Evolutionary conservation across 352 stramenopile genomes (phyloP).

Genomic region (Pythium aquatile): DNA sequence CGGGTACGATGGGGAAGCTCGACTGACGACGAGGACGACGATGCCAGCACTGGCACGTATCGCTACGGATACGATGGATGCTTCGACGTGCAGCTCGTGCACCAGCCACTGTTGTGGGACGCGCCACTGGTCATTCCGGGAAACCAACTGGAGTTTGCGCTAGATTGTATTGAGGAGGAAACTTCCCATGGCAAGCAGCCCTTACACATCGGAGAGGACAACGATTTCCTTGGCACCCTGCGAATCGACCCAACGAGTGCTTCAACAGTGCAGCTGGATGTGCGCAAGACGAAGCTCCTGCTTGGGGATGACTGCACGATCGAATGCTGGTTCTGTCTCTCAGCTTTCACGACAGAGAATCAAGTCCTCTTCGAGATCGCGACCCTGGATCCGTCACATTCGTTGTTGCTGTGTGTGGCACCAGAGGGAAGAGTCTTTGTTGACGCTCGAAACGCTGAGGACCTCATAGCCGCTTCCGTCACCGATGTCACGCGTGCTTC

Average conservation of each 20-base stretch:
- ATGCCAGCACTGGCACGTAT: slow-evolving; percentile 38
- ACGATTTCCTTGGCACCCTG: slow-evolving; percentile 39
- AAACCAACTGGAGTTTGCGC: slow-evolving; percentile 35
- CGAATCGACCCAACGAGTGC: slow-evolving; percentile 10
- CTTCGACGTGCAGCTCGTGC: slow-evolving; percentile 57
- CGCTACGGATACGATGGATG: slow-evolving; percentile 56
- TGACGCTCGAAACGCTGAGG: neutral
- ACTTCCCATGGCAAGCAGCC: neutral
- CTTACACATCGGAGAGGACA: slow-evolving; percentile 21
- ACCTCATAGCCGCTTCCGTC: neutral
- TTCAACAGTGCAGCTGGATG: slow-evolving; percentile 8
- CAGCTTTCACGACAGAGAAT: slow-evolving; percentile 21
- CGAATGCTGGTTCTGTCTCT: slow-evolving; percentile 48
- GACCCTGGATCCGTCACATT: slow-evolving; percentile 16
- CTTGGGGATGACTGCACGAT: slow-evolving; percentile 44
- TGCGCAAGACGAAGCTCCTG: slow-evolving; percentile 23
- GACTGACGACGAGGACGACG: neutral
- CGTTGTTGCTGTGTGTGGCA: neutral
- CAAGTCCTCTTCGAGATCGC: slow-evolving; percentile 10
- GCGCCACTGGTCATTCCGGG: slow-evolving; percentile 49
- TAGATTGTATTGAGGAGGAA: slow-evolving; percentile 23
- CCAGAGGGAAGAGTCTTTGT: neutral
- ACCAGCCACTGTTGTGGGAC: slow-evolving; percentile 20
- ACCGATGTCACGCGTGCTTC: neutral
- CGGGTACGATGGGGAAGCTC: slow-evolving; percentile 46